Conservation (phyloP, 768 basidiomycete genomes). For the Mycena metata region DNA sequence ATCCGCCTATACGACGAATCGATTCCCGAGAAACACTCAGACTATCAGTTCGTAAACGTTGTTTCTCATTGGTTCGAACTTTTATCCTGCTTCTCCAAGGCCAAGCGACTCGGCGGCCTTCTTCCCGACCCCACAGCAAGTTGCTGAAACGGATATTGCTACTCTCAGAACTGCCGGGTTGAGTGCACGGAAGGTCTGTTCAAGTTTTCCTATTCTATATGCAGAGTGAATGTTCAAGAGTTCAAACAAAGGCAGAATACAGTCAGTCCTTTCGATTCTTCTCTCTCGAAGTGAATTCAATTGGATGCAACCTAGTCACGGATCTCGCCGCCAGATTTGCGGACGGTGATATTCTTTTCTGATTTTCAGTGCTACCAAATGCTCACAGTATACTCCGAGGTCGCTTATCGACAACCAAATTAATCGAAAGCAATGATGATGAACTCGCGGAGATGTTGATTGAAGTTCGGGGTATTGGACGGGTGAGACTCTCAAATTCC, state of each 20-base stretch:
- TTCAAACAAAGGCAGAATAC: constrained; percentile 19
- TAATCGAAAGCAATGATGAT: constrained; percentile 80
- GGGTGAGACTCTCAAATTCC: constrained; percentile 55
- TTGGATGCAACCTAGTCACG: constrained; percentile 62
- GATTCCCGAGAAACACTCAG: constrained; percentile 75
- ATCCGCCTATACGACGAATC: constrained; percentile 79
- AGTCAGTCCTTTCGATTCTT: constrained; percentile 39
- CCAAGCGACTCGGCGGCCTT: constrained; percentile 48
- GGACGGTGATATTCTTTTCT: constrained; percentile 57
- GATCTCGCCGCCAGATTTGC: constrained; percentile 86
- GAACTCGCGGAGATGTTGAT: constrained; percentile 82
- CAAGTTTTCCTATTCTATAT: not conserved
- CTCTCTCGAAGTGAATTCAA: constrained; percentile 8
- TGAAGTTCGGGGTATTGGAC: constrained; percentile 84
- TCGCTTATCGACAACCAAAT: constrained; percentile 77
- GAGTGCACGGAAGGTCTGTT: constrained; percentile 82
- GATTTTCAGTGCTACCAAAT: not conserved
- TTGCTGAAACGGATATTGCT: constrained; percentile 69
- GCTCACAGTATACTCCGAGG: constrained; percentile 44
- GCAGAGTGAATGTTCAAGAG: constrained; percentile 14
- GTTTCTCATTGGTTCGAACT: constrained; percentile 21
- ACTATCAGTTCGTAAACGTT: constrained; percentile 58
- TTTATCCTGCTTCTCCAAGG: constrained; percentile 35
- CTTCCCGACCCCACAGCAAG: constrained; percentile 82
- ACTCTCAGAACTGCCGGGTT: constrained; percentile 81